Base-by-base conservation (phyloP, 345 rosid genomes). In the Murraya paniculata region DNA sequence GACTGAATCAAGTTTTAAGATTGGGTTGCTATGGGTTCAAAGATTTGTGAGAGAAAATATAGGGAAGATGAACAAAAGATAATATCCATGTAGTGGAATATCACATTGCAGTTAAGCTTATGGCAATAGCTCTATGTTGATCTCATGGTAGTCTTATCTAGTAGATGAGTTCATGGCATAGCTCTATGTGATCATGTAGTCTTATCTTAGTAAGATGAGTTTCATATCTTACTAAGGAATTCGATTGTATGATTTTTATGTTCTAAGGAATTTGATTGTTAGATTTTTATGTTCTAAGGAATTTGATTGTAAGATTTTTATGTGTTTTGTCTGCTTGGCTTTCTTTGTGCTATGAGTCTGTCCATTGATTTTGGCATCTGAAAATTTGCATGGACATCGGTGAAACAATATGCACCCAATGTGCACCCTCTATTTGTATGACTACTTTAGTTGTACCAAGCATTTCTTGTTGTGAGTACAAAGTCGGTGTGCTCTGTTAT, bases 391-490 rank as follows among this genome's bases (percentile, higher is more conserved):
- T 64, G 41, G 67, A 53, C 6, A 22, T 18, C 56, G 11, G 18
- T 74, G 14, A 21, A 65, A 53, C 68, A 35, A 35, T 60, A 16
- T 50, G 50, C 10, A 21, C 25, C 38, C 68, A 35, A 35, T 60
- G 22, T 50, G 50, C 10, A 21, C 25, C 38, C 27, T 33, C 39
- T 53, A 41, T 48, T 59, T 60, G 35, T 22, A 31, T 76, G 60
- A 72, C 73, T 35, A 25, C 25, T 50, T 25, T 76, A 57, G 56
- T 41, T 62, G 27, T 71, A 50, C 27, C 4, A 68, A 75, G 28
- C 64, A 77, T 68, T 57, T 28, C 38, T 58, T 38, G 53, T 36
- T 72, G 62, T 66, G 45, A 36, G 16, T 64, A 78, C 62, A 58
- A 45, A 56, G 59, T 66, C 22, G 8, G 38, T 55, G 7, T 16